Evolutionary conservation across 176 grass and related monocot species (phyloP), one percentile per base, ranked within the genome.

Genomic region (Eleusine coracana): DNA sequence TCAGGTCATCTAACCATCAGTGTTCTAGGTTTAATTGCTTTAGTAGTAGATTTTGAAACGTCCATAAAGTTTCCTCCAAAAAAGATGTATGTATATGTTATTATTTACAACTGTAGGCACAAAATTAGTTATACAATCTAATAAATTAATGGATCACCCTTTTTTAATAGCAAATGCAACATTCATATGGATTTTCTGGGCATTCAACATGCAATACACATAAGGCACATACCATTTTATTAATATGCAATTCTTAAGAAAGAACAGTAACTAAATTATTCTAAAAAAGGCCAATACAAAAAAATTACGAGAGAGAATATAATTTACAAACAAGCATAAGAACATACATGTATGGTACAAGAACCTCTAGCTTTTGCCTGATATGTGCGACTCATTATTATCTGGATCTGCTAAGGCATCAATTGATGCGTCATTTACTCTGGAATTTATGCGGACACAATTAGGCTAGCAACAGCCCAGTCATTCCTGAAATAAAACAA

Each of bases 331-430:
- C 66, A 23, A 79, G 25, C 31, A 55, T 51, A 82, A 66, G 52
- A 38, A 90, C 67, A 79, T 86, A 41, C 50, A 86, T 45, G 39
- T 40, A 7, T 63, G 25, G 36, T 75, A 90, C 80, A 83, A 54
- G 51, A 83, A 52, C 61, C 61, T 69, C 62, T 23, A 79, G 68
- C 62, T 79, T 75, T 87, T 80, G 75, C 80, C 80, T 87, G 80
- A 37, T 79, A 71, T 61, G 67, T 54, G 58, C 31, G 55, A 38
- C 60, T 78, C 51, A 81, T 75, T 86, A 73, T 38, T 73, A n/a
- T 86, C 77, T 79, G 74, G 59, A 82, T 86, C 68, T 90, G 66
- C 50, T 86, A 42, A 42, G 66, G 76, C 62, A 51, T 83, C 50
- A 7, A 72, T 28, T 70, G 36, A 48, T 70, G 42, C 12, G 64